Evolutionary conservation across 2,329 filamentous ascomycete species (phyloP).

Genomic region (Fusarium nelsonii): DNA sequence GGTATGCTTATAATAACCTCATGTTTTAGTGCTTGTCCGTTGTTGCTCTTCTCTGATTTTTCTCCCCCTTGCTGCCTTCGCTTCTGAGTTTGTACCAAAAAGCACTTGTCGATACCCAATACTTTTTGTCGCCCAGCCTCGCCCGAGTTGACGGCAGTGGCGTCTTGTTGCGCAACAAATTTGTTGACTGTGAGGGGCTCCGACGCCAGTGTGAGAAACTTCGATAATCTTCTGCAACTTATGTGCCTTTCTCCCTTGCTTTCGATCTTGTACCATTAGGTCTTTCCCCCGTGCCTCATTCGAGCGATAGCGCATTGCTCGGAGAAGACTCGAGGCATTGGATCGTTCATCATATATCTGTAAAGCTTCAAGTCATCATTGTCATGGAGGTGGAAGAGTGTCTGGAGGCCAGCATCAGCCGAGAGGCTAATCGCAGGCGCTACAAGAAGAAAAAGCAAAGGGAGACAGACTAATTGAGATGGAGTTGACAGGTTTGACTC

Average conservation of each 20-base stretch:
- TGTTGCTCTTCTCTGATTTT: not conserved
- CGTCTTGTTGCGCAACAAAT: constrained; percentile 26
- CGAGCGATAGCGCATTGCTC: not conserved
- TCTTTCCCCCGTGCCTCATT: constrained; percentile 1
- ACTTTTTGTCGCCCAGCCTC: constrained; percentile 8
- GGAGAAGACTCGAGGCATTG: constrained; percentile 13
- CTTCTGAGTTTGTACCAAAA: constrained; percentile 18
- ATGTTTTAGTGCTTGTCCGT: not conserved
- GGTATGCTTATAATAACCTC: constrained; percentile 13
- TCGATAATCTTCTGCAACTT: constrained; percentile 14
- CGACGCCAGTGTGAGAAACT: constrained; percentile 34
- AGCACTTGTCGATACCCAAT: constrained; percentile 20
- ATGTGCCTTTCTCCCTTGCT: constrained; percentile 17
- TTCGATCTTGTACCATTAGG: constrained; percentile 1
- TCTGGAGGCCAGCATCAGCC: constrained; percentile 28
- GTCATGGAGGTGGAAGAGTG: constrained; percentile 19
- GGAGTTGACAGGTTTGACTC: constrained; percentile 50
- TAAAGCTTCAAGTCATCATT: constrained; percentile 11
- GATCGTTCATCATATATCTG: not conserved
- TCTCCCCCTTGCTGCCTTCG: constrained; percentile 8
- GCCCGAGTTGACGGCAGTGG: constrained; percentile 34
- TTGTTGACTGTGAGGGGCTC: constrained; percentile 24
- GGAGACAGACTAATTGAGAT: constrained; percentile 41
- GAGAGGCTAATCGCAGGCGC: constrained; percentile 38
- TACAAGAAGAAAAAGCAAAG: constrained; percentile 39